A percentile compares a stretch with the other conserved stretches of the same genome.
These are phyloP conservation scores for Gaertneriomyces semiglobifer DNA, from an alignment of 192 early-diverging fungal genomes.

Conservation along the genomic window DNA sequence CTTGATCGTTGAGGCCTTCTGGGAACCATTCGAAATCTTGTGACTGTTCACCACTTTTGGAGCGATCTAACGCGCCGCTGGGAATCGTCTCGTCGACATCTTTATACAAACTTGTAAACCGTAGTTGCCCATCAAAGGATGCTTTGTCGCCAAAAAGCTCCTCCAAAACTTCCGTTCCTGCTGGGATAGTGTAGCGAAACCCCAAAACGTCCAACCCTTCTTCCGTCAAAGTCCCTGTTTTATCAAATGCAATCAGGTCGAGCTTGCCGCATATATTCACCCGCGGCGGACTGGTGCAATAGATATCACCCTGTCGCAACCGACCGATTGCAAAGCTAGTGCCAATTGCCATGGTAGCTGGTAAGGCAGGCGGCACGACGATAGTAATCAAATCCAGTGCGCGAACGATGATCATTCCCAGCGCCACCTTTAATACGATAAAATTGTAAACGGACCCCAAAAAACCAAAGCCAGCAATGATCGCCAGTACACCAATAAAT, in stretches of 20 bases:
- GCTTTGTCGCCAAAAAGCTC: background rate
- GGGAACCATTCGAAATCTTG: background rate
- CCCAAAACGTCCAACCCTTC: conserved; percentile 94
- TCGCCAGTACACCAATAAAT: conserved; percentile 87
- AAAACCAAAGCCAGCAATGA: conserved; percentile 83
- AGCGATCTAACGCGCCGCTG: conserved; percentile 33
- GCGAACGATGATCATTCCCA: conserved; percentile 73
- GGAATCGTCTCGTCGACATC: conserved; percentile 23
- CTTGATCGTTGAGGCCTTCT: background rate
- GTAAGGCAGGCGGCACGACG: conserved; percentile 93
- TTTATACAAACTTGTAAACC: conserved; percentile 36
- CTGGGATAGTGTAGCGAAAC: conserved; percentile 59
- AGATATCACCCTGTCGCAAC: conserved; percentile 76
- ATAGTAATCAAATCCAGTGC: conserved; percentile 96
- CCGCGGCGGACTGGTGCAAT: conserved; percentile 84
- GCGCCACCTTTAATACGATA: conserved; percentile 68
- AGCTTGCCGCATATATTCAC: conserved; percentile 97
- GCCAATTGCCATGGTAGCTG: conserved; percentile 97
- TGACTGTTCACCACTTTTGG: conserved; percentile 18
- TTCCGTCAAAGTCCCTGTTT: conserved; percentile 96
- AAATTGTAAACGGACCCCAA: conserved; percentile 86
- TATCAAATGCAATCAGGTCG: conserved; percentile 97
- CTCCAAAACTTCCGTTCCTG: conserved; percentile 14
- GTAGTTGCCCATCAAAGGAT: conserved; percentile 11
- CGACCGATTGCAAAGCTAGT: conserved; percentile 91